Evolutionary conservation across 169 alveolate species (phyloP).

Genomic region (Cryptosporidium xiaoi): DNA sequence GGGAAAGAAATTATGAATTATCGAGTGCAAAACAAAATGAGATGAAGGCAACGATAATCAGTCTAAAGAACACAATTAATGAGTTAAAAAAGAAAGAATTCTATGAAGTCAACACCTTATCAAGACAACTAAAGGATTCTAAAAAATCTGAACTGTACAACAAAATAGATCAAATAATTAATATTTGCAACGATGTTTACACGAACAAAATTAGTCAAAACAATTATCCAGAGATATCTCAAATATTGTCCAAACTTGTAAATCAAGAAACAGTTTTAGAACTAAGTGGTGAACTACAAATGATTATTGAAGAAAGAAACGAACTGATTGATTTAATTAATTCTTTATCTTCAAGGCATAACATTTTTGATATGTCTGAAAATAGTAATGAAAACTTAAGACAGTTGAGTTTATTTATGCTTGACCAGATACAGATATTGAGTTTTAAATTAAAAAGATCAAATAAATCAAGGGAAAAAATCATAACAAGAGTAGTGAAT

Average conservation of each 20-base stretch:
- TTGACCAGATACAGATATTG: conserved; percentile 52
- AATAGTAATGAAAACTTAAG: conserved; percentile 10
- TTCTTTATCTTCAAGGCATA: background rate
- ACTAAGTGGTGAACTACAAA: background rate
- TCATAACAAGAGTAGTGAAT: background rate
- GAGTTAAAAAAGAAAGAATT: conserved; percentile 6
- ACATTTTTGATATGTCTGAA: background rate
- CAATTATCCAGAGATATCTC: background rate
- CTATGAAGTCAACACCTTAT: conserved; percentile 5
- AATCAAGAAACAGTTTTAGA: background rate
- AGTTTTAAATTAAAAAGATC: conserved; percentile 24
- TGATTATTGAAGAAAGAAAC: conserved; percentile 3
- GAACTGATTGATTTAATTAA: background rate
- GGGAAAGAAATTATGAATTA: conserved; percentile 27
- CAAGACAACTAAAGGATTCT: conserved; percentile 10
- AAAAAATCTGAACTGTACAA: background rate
- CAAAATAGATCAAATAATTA: background rate
- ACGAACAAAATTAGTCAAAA: background rate
- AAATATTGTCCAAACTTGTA: background rate
- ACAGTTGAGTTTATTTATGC: conserved; percentile 25
- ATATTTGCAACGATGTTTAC: background rate
- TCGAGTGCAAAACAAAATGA: conserved; percentile 57
- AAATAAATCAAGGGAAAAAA: conserved; percentile 18
- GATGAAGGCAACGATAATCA: conserved; percentile 13
- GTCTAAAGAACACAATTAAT: conserved; percentile 13